These are phyloP conservation scores for Aspergillus amoenus DNA, from an alignment of 2,329 filamentous ascomycete species.

Conservation along the genomic window DNA sequence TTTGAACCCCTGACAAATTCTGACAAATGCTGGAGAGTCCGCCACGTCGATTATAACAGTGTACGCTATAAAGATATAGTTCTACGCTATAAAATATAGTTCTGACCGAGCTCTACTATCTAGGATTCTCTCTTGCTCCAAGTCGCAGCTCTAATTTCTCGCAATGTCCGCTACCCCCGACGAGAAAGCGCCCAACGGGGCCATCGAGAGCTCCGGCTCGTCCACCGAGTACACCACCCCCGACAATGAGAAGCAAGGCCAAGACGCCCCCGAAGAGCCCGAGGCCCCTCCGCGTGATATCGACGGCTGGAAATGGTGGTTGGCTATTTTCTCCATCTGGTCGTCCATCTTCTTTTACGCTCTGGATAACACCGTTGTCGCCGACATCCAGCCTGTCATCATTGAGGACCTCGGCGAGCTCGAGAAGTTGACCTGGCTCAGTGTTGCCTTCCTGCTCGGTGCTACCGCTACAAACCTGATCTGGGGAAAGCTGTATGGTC, in stretches of 20 bases:
- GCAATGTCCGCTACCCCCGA: neutral
- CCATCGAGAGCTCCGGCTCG: neutral
- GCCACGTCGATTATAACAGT: too few species aligned
- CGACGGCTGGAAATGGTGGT: neutral
- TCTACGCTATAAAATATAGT: too few species aligned
- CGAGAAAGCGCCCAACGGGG: neutral
- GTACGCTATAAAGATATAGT: too few species aligned
- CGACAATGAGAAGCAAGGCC: neutral
- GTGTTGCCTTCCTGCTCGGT: conserved; percentile 8
- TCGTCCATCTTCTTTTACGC: conserved; percentile 10
- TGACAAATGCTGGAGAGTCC: neutral
- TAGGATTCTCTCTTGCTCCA: too few species aligned
- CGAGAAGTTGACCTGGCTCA: conserved; percentile 12
- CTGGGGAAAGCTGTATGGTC: conserved; percentile 6
- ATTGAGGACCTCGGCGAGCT: conserved; percentile 9
- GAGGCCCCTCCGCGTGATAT: neutral
- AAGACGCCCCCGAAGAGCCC: neutral
- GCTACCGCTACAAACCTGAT: neutral
- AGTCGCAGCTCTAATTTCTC: neutral
- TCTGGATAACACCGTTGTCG: conserved; percentile 16
- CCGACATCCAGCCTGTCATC: conserved; percentile 12
- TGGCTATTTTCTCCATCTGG: neutral
- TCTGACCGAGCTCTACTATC: too few species aligned
- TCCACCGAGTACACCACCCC: neutral
- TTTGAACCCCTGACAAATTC: neutral